Evolutionary conservation across 208 protist species (phyloP), one percentile per base, ranked within the genome.

Genomic region (Trypanosoma melophagium): DNA sequence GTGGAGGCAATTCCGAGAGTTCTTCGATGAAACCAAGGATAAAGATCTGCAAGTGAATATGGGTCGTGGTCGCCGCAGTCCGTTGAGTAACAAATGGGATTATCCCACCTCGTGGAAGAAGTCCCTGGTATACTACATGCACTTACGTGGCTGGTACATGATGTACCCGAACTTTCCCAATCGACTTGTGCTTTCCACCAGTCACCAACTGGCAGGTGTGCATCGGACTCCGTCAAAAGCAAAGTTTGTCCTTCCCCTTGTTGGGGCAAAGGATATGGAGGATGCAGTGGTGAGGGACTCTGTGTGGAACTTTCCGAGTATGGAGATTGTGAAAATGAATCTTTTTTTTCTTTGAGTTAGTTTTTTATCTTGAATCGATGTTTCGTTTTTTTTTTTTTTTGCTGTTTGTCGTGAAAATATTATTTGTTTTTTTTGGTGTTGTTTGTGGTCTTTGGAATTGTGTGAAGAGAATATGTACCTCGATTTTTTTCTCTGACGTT

Each of bases 121-220:
- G 71, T 81, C 71, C 42, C 66, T 81, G 13, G 68, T 84, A 16
- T 70, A 77, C 28, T 61, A 74, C 59, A 81, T 81, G 79, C 56
- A 76, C 14, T 13, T 54, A 17, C 22, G 76, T 22, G 75, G 74
- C n/a, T 62, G 49, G 58, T 84, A 79, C 59, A 81, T 78, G 71
- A 54, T 84, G 35, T 84, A 84, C 65, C 75, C 68, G 16, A 81
- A 78, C 22, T 55, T 71, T 19, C 65, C 65, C n/a, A 60, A 68
- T 24, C 50, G 28, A 25, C 16, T 67, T 7, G 69, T 75, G 40
- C 65, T 84, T 31, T 74, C 71, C 16, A 80, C 79, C 8, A 84
- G 80, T 52, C 76, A 57, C 41, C 21, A 77, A 7, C 62, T 81
- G 28, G 17, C 28, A 19, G 79, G 71, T 8, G 71, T 66, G 31